Evolutionary conservation across 257 asterid species (phyloP), one percentile per base, ranked within the genome.

Genomic region (Solanum virginianum): DNA sequence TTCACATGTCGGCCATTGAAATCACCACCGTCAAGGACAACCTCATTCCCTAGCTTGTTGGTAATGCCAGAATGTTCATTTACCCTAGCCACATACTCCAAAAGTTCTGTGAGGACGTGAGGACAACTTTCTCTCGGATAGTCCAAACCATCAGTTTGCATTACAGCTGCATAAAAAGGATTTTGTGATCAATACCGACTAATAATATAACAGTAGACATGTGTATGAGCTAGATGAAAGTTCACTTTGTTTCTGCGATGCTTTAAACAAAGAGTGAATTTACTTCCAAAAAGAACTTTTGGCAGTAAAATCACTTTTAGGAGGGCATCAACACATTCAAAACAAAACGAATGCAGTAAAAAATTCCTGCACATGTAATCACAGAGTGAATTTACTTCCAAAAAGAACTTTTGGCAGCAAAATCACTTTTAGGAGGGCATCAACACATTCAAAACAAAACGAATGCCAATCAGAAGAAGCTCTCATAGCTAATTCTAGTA

Each of bases 51-150:
- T 26, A 26, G 29, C 29, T 26, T 26, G 29, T 1, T 26, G 29
- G 29, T 26, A 26, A 26, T 26, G n/a, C 87, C 36, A 11, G 94
- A 89, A 77, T 93, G 98, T 87, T 93, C 97, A 14, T 85, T 92
- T 86, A 90, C 88, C 93, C 92, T 90, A 8, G 99, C 97, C n/a
- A 95, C 98, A 54, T 94, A 92, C 89, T 95, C 98, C 86, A 97
- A 89, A 87, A 97, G 84, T 82, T 97, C 98, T 0, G 98, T 91
- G 82, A 94, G 92, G 83, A 97, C 97, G 45, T 70, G 65, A 14
- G 98, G 97, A 80, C 99, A 97, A 88, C 99, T 97, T 90, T 94
- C 97, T 90, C 91, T 94, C 82, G 95, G 87, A 91, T 97, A 95
- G 54, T 91, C 97, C 63, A 94, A 97, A 29, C 98, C 98, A 55